Evolutionary conservation across 768 basidiomycete species (phyloP).

Genomic region (Lactarius indigo): DNA sequence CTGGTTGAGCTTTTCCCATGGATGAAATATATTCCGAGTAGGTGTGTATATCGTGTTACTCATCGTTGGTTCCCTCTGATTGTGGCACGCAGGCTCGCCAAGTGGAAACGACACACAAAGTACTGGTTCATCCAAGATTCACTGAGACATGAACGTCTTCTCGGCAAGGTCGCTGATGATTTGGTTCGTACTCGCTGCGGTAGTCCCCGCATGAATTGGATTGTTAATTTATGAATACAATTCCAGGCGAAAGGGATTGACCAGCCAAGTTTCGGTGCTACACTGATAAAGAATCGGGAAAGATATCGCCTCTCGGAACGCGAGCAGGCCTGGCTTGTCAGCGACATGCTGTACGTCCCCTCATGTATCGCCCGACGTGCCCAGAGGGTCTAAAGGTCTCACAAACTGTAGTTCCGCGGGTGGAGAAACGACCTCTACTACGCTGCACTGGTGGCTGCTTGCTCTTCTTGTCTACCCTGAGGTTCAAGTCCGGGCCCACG

Average conservation of each 20-base stretch:
- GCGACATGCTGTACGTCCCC: slow-evolving; percentile 17
- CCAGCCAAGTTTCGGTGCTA: slow-evolving; percentile 1
- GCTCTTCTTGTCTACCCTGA: neutral
- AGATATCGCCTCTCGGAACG: slow-evolving; percentile 7
- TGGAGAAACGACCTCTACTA: neutral
- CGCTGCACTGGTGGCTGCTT: neutral
- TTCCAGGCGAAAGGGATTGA: neutral
- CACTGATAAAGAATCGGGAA: slow-evolving; percentile 2
- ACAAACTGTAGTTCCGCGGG: neutral
- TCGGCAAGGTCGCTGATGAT: neutral
- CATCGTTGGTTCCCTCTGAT: neutral
- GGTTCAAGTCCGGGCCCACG: neutral
- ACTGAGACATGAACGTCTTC: neutral
- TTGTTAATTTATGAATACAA: neutral
- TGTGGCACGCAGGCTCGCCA: neutral
- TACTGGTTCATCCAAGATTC: neutral
- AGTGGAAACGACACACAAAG: neutral
- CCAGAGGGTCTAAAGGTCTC: neutral
- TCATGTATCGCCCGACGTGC: neutral
- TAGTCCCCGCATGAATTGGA: neutral
- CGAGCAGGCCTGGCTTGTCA: slow-evolving; percentile 18
- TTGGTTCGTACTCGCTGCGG: neutral
- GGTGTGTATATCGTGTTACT: neutral
- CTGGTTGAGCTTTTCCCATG: neutral
- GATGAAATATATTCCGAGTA: neutral